Percentiles rank a stretch among this genome's conserved stretches.
Evolutionary conservation across 2,329 filamentous ascomycete genomes (phyloP).

Genomic region (Verticillium isaacii): DNA sequence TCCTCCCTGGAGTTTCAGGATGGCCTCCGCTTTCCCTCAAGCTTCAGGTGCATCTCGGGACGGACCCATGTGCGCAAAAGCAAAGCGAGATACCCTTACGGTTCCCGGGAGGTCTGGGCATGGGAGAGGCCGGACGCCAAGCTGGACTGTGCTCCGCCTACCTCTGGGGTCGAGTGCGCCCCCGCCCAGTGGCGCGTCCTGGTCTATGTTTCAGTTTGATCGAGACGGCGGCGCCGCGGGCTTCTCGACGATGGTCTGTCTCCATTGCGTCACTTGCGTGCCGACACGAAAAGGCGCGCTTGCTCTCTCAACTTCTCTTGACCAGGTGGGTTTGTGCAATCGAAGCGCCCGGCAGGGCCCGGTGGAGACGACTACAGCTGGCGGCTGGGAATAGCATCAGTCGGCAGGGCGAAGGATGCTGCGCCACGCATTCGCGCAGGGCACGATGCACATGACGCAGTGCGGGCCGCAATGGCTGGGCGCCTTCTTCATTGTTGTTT

Average conservation of each 20-base stretch:
- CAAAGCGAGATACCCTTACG: background rate
- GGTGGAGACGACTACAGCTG: background rate
- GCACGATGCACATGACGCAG: background rate
- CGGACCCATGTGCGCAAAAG: background rate
- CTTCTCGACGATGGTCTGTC: background rate
- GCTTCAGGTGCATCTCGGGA: background rate
- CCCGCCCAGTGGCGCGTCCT: background rate
- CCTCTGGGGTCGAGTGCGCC: background rate
- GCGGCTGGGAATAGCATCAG: background rate
- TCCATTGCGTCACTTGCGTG: background rate
- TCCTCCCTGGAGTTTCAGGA: background rate
- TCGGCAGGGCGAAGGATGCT: background rate
- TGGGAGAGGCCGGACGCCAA: background rate
- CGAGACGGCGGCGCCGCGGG: background rate
- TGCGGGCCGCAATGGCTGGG: background rate
- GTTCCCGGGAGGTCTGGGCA: background rate
- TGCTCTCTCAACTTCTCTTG: background rate
- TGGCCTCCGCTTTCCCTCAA: background rate
- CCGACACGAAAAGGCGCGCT: background rate
- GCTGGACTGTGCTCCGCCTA: background rate
- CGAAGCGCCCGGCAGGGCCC: background rate
- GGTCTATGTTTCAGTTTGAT: constrained; percentile 1
- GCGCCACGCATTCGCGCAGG: background rate
- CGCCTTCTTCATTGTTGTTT: background rate
- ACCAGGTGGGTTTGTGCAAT: background rate